These are phyloP conservation scores for Pyrenopolyporus hunteri DNA, from an alignment of 495 filamentous ascomycete genomes.

Conservation along the genomic window DNA sequence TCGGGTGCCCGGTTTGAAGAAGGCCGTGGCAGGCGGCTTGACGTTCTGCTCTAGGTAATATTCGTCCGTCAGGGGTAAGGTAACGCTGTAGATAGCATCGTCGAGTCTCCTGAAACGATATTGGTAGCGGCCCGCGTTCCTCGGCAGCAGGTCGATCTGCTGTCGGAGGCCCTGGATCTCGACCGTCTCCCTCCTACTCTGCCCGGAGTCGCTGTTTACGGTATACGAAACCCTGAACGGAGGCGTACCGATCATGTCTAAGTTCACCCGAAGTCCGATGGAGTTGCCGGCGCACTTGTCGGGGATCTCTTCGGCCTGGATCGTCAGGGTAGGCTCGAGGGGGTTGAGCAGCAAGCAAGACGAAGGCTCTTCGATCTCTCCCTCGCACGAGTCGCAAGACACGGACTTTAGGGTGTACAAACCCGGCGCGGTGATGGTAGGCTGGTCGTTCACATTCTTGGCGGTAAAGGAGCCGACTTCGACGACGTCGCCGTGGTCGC, in stretches of 20 bases:
- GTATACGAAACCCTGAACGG: constrained; percentile 81
- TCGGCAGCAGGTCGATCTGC: constrained; percentile 84
- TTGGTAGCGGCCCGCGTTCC: constrained; percentile 79
- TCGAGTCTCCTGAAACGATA: constrained; percentile 82
- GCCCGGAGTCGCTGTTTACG: constrained; percentile 63
- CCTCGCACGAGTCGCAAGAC: constrained; percentile 77
- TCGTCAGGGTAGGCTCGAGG: constrained; percentile 77
- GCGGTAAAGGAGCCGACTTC: constrained; percentile 58
- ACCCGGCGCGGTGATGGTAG: constrained; percentile 74
- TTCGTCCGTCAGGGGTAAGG: constrained; percentile 42
- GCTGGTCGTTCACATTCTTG: constrained; percentile 55
- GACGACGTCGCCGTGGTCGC: constrained; percentile 64
- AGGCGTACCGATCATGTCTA: constrained; percentile 88
- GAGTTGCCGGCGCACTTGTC: constrained; percentile 95
- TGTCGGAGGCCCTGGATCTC: constrained; percentile 70
- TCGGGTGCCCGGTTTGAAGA: constrained; percentile 62
- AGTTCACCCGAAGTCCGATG: constrained; percentile 82
- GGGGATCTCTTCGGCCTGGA: constrained; percentile 78
- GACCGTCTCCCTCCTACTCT: constrained; percentile 48
- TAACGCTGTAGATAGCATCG: constrained; percentile 75
- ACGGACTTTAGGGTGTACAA: constrained; percentile 83
- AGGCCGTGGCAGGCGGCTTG: constrained; percentile 85
- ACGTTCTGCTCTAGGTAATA: constrained; percentile 83
- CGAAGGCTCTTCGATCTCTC: constrained; percentile 89
- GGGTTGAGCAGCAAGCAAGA: constrained; percentile 90